phyloP scores from a whole-genome alignment of 1,284 basidiomycete genomes.

The Filobasidium uniguttulatum region DNA sequence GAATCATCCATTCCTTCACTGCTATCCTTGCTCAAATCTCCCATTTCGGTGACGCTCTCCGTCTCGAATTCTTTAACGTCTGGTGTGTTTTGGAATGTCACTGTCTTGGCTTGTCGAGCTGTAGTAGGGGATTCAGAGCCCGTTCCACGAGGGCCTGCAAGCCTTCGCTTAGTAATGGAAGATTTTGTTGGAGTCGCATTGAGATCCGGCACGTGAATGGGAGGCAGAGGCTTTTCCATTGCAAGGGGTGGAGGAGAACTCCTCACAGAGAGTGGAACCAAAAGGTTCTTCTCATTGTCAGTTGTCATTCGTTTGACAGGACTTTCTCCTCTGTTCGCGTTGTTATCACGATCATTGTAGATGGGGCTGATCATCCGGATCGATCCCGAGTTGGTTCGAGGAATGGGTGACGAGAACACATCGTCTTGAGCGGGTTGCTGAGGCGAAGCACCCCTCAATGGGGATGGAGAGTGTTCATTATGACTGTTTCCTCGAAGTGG shows the following conservation, averaged over 20 bases:
- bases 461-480: too few species aligned
- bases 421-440: constrained; percentile 18
- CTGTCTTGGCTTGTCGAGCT: constrained; percentile 44
- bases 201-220: constrained; percentile 8
- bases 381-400: background rate
- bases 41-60: constrained; percentile 4
- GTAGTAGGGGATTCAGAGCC: constrained; percentile 3
- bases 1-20: constrained; percentile 1
- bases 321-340: background rate
- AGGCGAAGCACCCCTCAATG: background rate
- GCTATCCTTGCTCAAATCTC: constrained; percentile 7
- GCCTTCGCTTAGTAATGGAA: constrained; percentile 60
- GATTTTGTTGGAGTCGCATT: constrained; percentile 40
- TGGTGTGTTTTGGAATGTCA: constrained; percentile 70
- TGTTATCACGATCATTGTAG: background rate
- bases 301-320: background rate
- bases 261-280: constrained; percentile 1
- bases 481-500: too few species aligned
- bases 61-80: constrained; percentile 74
- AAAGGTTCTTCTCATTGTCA: background rate
- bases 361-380: background rate
- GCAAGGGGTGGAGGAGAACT: constrained; percentile 2
- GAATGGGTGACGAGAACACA: constrained; percentile 25
- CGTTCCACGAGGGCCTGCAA: constrained; percentile 57
- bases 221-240: constrained; percentile 22